These are phyloP conservation scores for Naganishia sp. DNA, from an alignment of 1,284 basidiomycete genomes.

Conservation along the genomic window DNA sequence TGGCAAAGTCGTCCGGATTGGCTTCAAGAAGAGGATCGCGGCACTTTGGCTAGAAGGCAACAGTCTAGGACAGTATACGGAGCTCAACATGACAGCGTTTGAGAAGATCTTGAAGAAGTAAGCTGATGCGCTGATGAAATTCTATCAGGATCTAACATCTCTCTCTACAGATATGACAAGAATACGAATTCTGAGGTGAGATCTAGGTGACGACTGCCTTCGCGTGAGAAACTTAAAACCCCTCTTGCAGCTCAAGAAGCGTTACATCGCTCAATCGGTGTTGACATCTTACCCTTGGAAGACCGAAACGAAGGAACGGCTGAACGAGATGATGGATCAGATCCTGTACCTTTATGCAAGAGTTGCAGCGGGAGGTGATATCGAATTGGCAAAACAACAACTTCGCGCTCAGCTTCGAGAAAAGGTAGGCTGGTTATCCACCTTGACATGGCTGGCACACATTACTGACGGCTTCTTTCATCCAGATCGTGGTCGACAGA, in stretches of 20 bases:
- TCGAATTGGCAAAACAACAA: slow-evolving; percentile 71
- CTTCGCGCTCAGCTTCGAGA: slow-evolving; percentile 87
- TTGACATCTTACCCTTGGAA: slow-evolving; percentile 70
- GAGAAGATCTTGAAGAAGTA: slow-evolving; percentile 96
- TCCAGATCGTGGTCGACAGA: slow-evolving; percentile 51
- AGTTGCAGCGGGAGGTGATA: slow-evolving; percentile 79
- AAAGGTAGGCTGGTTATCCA: slow-evolving; percentile 54
- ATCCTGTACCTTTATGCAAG: slow-evolving; percentile 79
- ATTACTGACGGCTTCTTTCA: neutral
- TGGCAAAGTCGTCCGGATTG: slow-evolving; percentile 81
- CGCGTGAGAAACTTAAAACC: neutral
- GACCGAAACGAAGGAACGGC: slow-evolving; percentile 63
- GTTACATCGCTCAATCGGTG: slow-evolving; percentile 77
- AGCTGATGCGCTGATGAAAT: slow-evolving; percentile 39
- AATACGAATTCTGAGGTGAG: slow-evolving; percentile 75
- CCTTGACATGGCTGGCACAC: slow-evolving; percentile 57
- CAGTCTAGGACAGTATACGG: slow-evolving; percentile 87
- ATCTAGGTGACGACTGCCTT: slow-evolving; percentile 22
- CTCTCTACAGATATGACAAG: slow-evolving; percentile 79
- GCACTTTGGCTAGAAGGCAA: slow-evolving; percentile 79
- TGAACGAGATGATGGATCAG: slow-evolving; percentile 65
- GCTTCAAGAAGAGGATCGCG: slow-evolving; percentile 89
- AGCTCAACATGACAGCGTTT: slow-evolving; percentile 91
- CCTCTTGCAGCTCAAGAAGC: slow-evolving; percentile 67
- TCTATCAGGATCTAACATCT: neutral